Conservation (phyloP, 1,284 basidiomycete genomes). For the Ceratobasidium sp. region DNA sequence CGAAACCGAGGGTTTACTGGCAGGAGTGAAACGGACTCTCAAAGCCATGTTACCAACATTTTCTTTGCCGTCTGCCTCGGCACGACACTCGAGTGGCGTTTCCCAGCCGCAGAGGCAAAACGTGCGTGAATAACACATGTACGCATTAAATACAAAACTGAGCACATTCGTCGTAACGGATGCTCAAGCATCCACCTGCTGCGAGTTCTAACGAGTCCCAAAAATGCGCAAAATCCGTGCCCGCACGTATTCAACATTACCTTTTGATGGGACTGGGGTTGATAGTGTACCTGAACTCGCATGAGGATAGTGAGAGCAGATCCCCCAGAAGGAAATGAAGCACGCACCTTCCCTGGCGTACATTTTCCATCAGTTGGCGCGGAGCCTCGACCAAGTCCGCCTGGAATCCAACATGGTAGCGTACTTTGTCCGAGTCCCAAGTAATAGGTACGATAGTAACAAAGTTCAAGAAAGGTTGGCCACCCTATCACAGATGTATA, state of each 20-base stretch:
- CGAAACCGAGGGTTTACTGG: neutral
- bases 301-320: neutral
- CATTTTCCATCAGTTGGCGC: constrained; percentile 38
- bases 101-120: neutral
- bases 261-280: constrained; percentile 13
- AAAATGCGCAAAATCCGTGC: neutral
- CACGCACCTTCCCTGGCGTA: constrained; percentile 37
- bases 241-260: neutral
- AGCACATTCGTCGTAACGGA: neutral
- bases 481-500: neutral
- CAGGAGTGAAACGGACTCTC: constrained; percentile 20
- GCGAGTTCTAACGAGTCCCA: neutral
- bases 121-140: neutral
- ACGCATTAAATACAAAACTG: constrained; percentile 7
- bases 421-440: constrained; percentile 33
- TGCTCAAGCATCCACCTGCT: neutral
- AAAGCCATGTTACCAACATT: constrained; percentile 26
- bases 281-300: constrained; percentile 8
- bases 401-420: constrained; percentile 41
- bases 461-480: constrained; percentile 38
- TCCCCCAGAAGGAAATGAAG: neutral
- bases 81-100: neutral
- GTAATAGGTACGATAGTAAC: constrained; percentile 40
- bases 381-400: constrained; percentile 41
- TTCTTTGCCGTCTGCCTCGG: constrained; percentile 23